Percentiles rank a stretch among this genome's conserved stretches.
Evolutionary conservation across 2,329 filamentous ascomycete species (phyloP).

Genomic region (Chaetomium strumarium): DNA sequence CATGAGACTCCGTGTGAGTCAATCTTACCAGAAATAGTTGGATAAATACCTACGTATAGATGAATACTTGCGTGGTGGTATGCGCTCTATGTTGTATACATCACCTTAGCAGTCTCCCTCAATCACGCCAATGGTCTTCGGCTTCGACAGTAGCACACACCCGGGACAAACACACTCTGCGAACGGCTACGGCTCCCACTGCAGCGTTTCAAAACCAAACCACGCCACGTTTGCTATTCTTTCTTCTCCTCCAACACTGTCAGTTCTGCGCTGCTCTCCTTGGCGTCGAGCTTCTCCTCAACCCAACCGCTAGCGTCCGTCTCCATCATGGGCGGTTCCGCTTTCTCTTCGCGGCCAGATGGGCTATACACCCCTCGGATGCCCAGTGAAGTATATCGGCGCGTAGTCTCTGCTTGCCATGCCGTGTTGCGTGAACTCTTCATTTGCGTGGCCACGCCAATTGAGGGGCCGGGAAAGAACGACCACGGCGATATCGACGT

Average conservation of each 20-base stretch:
- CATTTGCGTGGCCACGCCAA: conserved; percentile 49
- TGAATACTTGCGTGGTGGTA: too few relatives aligned
- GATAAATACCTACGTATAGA: too few relatives aligned
- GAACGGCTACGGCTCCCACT: too few relatives aligned
- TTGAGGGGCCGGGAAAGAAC: conserved; percentile 63
- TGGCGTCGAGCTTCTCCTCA: not conserved
- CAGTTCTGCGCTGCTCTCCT: not conserved
- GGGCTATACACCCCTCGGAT: conserved; percentile 61
- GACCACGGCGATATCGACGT: conserved; percentile 72
- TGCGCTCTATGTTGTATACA: too few relatives aligned
- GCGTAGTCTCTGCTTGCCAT: conserved; percentile 42
- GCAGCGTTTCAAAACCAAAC: too few relatives aligned
- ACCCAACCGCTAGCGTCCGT: not conserved
- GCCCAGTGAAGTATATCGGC: conserved; percentile 49
- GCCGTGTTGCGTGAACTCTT: conserved; percentile 47
- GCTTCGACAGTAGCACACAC: too few relatives aligned
- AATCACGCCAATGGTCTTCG: too few relatives aligned
- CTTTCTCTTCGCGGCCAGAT: conserved; percentile 44
- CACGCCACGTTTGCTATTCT: not conserved
- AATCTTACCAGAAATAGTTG: too few relatives aligned
- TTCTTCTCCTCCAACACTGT: not conserved
- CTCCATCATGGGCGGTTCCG: conserved; percentile 60
- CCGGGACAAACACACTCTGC: not conserved
- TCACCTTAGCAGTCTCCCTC: too few relatives aligned
- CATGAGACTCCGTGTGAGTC: too few relatives aligned